Evolutionary conservation across 257 asterid species (phyloP).

Genomic region (Craterostigma plantagineum): DNA sequence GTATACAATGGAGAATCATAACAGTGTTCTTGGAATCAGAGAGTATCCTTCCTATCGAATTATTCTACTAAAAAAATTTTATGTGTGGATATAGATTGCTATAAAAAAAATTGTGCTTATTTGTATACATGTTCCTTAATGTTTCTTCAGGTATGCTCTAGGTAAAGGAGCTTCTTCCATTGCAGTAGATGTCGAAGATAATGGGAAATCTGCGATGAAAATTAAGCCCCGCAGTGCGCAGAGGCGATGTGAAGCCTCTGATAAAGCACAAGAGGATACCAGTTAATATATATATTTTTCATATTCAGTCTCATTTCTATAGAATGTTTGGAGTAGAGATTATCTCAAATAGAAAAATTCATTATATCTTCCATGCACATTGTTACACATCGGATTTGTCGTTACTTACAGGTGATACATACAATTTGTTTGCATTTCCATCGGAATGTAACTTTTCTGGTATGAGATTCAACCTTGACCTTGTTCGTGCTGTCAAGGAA

Average conservation of each 20-base stretch:
- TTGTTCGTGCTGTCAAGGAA: slow-evolving; percentile 52
- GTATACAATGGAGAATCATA: slow-evolving; percentile 96
- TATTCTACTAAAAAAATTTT: not conserved
- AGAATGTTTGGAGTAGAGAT: slow-evolving; percentile 4
- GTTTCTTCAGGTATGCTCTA: slow-evolving; percentile 66
- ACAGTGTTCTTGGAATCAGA: slow-evolving; percentile 95
- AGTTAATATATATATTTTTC: slow-evolving; percentile 20
- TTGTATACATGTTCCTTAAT: slow-evolving; percentile 25
- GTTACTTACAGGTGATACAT: slow-evolving; percentile 34
- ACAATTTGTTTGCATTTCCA: slow-evolving; percentile 91
- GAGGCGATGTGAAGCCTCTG: slow-evolving; percentile 30
- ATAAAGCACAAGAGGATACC: slow-evolving; percentile 18
- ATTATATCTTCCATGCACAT: slow-evolving; percentile 4
- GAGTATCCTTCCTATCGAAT: slow-evolving; percentile 85
- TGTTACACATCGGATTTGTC: not conserved
- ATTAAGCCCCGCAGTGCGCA: slow-evolving; percentile 36
- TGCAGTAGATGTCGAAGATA: slow-evolving; percentile 56
- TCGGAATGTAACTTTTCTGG: slow-evolving; percentile 99
- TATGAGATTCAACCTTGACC: slow-evolving; percentile 50
- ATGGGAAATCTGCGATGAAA: slow-evolving; percentile 22
- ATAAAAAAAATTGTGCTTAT: slow-evolving; percentile 3
- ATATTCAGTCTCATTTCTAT: not conserved
- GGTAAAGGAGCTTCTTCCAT: slow-evolving; percentile 57
- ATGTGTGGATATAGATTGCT: not conserved
- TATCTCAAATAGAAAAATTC: not conserved